Percentiles rank a stretch among this genome's conserved stretches.
Evolutionary conservation across 108 stramenopile species (phyloP).

Genomic region (Bacterosira constricta): DNA sequence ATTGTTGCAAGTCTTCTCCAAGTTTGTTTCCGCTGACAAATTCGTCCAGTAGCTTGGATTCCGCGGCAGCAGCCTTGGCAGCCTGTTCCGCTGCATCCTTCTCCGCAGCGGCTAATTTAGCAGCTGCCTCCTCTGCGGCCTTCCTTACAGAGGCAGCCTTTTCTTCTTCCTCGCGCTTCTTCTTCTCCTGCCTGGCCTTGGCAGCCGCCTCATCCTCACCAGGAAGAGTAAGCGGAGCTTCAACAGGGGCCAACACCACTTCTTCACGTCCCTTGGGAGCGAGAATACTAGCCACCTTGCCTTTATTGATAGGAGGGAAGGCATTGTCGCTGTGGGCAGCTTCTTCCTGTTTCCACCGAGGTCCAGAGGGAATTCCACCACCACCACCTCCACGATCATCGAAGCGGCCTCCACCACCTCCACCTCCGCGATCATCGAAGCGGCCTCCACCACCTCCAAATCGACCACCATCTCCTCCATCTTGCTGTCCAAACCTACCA

Average conservation of each 20-base stretch:
- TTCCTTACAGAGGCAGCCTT: slow-evolving; percentile 49
- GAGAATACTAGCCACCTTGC: slow-evolving; percentile 32
- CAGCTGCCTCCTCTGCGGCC: slow-evolving; percentile 44
- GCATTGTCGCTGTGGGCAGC: slow-evolving; percentile 9
- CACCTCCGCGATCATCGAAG: slow-evolving; percentile 28
- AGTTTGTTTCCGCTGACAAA: slow-evolving; percentile 71
- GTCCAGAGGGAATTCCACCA: slow-evolving; percentile 41
- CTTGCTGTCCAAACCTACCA: not conserved
- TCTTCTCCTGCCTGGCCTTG: slow-evolving; percentile 54
- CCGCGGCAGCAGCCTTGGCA: slow-evolving; percentile 38
- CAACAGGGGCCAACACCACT: slow-evolving; percentile 45
- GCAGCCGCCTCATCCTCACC: slow-evolving; percentile 51
- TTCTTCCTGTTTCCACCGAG: slow-evolving; percentile 30
- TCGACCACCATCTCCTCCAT: slow-evolving; percentile 1
- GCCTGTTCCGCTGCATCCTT: slow-evolving; percentile 41
- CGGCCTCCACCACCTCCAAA: slow-evolving; percentile 26
- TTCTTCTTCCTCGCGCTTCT: slow-evolving; percentile 45
- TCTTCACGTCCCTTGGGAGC: slow-evolving; percentile 36
- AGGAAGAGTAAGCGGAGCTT: slow-evolving; percentile 55
- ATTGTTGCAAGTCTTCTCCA: slow-evolving; percentile 74
- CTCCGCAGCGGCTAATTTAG: slow-evolving; percentile 26
- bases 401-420: slow-evolving; percentile 34
- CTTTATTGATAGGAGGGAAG: slow-evolving; percentile 25
- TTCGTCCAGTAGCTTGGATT: slow-evolving; percentile 53
- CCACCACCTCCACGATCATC: slow-evolving; percentile 47